A percentile compares a stretch with the other conserved stretches of the same genome.
Conservation (phyloP, 2,329 filamentous ascomycete genomes). For the Herpotrichia juniperi region DNA sequence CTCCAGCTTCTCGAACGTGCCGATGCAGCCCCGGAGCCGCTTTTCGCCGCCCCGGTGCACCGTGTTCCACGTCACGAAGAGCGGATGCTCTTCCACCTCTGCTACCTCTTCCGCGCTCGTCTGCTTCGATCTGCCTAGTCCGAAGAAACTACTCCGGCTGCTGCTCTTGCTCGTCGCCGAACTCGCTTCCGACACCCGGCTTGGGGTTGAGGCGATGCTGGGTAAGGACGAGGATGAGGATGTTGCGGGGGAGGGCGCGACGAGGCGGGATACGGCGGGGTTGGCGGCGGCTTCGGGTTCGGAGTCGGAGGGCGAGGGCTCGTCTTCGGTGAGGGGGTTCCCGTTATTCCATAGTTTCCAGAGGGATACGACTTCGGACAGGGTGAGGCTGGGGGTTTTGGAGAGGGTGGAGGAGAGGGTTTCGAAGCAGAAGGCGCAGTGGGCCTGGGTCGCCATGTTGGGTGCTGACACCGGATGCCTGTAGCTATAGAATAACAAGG, state of each 20-base stretch:
- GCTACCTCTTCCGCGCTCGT: neutral
- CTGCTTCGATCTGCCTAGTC: slow-evolving; percentile 25
- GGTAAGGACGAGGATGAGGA: slow-evolving; percentile 53
- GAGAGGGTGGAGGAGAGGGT: slow-evolving; percentile 77
- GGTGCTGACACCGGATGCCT: neutral
- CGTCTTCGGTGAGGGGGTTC: slow-evolving; percentile 19
- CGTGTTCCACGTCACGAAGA: slow-evolving; percentile 96
- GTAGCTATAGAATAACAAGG: neutral
- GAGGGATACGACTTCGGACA: slow-evolving; percentile 72
- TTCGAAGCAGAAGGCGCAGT: slow-evolving; percentile 96
- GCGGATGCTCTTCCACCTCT: slow-evolving; percentile 61
- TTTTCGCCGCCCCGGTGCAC: slow-evolving; percentile 64
- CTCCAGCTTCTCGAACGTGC: slow-evolving; percentile 83
- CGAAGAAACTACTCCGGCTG: slow-evolving; percentile 40
- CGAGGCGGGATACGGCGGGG: slow-evolving; percentile 53
- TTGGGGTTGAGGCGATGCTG: slow-evolving; percentile 55
- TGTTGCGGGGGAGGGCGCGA: slow-evolving; percentile 50
- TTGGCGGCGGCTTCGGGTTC: slow-evolving; percentile 29
- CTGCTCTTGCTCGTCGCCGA: slow-evolving; percentile 45
- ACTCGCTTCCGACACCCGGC: slow-evolving; percentile 49
- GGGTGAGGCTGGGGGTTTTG: slow-evolving; percentile 68
- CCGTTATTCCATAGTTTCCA: slow-evolving; percentile 60
- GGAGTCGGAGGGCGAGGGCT: slow-evolving; percentile 24
- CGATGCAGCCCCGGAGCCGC: slow-evolving; percentile 89
- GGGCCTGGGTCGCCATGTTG: slow-evolving; percentile 79